Percentiles rank a stretch among this genome's conserved stretches.
These are phyloP conservation scores for Podospora appendiculata DNA, from an alignment of 495 filamentous ascomycete species.

Conservation along the genomic window DNA sequence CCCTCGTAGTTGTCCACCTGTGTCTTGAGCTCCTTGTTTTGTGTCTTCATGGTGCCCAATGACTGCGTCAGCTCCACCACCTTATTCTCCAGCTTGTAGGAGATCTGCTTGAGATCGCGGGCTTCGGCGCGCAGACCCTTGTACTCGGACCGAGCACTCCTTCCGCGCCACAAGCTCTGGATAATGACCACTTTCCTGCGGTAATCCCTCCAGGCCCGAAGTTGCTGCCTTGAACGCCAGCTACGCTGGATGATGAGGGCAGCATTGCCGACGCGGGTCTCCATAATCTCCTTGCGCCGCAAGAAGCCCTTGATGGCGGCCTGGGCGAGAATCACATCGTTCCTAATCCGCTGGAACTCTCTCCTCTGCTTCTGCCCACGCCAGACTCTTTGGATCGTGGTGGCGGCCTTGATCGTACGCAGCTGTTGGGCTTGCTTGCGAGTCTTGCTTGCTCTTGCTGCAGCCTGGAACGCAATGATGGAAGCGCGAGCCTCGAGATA, in stretches of 20 bases:
- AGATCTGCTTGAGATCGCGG: conserved; percentile 96
- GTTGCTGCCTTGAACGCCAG: conserved; percentile 73
- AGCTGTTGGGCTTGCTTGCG: conserved; percentile 72
- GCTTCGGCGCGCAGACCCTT: conserved; percentile 90
- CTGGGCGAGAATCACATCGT: conserved; percentile 77
- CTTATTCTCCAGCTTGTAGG: conserved; percentile 98
- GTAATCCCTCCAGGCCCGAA: conserved; percentile 80
- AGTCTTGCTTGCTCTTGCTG: conserved; percentile 64
- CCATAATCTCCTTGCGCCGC: conserved; percentile 78
- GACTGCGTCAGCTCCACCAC: conserved; percentile 96
- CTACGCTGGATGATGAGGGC: conserved; percentile 82
- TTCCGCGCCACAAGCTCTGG: conserved; percentile 91
- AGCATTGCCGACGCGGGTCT: conserved; percentile 89
- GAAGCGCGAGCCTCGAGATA: conserved; percentile 81
- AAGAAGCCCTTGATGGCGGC: conserved; percentile 87
- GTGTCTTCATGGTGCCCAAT: conserved; percentile 79
- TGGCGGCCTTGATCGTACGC: conserved; percentile 77
- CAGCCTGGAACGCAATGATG: conserved; percentile 72
- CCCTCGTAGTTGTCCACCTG: conserved; percentile 95
- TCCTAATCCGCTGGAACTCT: conserved; percentile 64
- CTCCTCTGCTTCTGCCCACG: conserved; percentile 80
- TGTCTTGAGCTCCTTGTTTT: conserved; percentile 80
- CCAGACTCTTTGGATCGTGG: conserved; percentile 93
- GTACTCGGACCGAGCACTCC: conserved; percentile 70
- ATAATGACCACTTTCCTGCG: conserved; percentile 81